Conservation (phyloP, 345 rosid species). For the Punica granatum region DNA sequence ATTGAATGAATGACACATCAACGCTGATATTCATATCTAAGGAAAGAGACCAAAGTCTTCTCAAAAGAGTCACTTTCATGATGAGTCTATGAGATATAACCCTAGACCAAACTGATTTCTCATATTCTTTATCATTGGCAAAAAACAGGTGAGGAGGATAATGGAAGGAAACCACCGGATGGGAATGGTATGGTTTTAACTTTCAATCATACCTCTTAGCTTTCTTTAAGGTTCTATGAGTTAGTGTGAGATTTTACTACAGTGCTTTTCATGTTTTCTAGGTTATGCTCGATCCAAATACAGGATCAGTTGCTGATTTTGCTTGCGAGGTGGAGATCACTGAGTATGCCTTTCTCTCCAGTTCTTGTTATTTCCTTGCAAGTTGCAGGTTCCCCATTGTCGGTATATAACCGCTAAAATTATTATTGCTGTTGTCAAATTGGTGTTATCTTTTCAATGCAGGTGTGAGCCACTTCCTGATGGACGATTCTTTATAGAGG, state of each 20-base stretch:
- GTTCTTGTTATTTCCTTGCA: neutral
- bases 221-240: slow-evolving; percentile 6
- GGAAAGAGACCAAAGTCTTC: neutral
- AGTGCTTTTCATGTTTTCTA: slow-evolving; percentile 15
- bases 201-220: neutral
- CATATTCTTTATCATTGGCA: neutral
- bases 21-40: neutral
- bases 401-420: neutral
- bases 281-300: slow-evolving; percentile 66
- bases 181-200: slow-evolving; percentile 70
- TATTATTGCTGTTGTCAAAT: neutral
- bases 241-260: neutral
- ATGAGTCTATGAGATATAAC: neutral
- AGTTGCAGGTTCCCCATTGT: neutral
- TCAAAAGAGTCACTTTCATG: neutral
- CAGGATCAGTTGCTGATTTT: slow-evolving; percentile 68
- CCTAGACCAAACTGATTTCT: neutral
- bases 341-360: slow-evolving; percentile 34
- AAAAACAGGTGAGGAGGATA: slow-evolving; percentile 74
- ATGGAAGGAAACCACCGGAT: slow-evolving; percentile 96
- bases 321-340: slow-evolving; percentile 99
- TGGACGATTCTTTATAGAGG: slow-evolving; percentile 87
- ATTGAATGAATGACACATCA: neutral
- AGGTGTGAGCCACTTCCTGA: slow-evolving; percentile 96
- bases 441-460: slow-evolving; percentile 14